Evolutionary conservation across 1,139 yeast genomes (phyloP).

Genomic region (Geotrichum australiense): DNA sequence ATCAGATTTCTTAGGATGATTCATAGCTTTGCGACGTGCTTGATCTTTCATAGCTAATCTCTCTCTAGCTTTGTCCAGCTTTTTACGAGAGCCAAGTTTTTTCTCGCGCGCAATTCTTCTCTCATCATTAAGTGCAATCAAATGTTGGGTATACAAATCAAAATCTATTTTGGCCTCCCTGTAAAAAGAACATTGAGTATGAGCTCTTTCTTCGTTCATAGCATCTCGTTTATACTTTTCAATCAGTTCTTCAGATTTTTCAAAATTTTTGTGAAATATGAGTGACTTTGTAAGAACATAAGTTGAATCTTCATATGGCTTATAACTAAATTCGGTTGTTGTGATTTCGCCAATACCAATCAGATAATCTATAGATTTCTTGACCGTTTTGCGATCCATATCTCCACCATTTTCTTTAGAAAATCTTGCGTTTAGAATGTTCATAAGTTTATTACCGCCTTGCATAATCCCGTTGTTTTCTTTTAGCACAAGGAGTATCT

Average conservation of each 20-base stretch:
- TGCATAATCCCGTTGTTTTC: conserved; percentile 33
- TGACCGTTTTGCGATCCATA: conserved; percentile 34
- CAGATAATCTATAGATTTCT: conserved; percentile 26
- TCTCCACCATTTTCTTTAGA: conserved; percentile 23
- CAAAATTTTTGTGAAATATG: conserved; percentile 21
- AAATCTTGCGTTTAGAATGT: conserved; percentile 24
- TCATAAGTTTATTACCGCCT: conserved; percentile 26
- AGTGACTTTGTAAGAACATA: conserved; percentile 20
- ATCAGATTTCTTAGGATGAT: too few relatives aligned
- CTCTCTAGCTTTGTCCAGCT: conserved; percentile 5
- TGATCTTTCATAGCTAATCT: conserved; percentile 12
- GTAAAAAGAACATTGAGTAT: neutral
- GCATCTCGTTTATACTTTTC: conserved; percentile 10
- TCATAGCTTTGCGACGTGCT: conserved; percentile 3
- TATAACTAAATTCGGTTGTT: conserved; percentile 17
- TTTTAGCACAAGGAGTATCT: conserved; percentile 29
- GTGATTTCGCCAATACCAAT: conserved; percentile 25
- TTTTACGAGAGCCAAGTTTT: neutral
- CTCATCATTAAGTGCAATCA: conserved; percentile 6
- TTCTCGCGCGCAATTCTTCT: conserved; percentile 5
- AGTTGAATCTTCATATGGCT: conserved; percentile 20
- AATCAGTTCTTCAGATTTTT: conserved; percentile 19
- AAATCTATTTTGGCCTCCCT: conserved; percentile 11
- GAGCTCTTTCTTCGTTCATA: conserved; percentile 4
- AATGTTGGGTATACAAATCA: conserved; percentile 10